Evolutionary conservation across 495 filamentous ascomycete species (phyloP).

Genomic region (Xylaria cubensis): DNA sequence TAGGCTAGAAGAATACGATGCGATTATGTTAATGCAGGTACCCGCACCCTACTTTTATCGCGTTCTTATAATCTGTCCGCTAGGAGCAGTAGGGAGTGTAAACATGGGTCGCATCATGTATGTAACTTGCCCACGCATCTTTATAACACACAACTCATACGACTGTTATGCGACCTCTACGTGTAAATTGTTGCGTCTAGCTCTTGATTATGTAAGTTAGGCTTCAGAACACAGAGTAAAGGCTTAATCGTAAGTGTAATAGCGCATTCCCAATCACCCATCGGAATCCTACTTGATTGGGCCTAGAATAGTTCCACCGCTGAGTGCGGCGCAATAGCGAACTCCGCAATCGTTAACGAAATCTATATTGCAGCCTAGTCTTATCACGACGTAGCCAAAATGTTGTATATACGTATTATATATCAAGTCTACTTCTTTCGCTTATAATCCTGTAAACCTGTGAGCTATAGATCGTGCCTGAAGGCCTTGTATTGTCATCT

Average conservation of each 20-base stretch:
- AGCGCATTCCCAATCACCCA: neutral
- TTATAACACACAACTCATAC: neutral
- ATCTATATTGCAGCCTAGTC: neutral
- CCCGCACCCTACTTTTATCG: neutral
- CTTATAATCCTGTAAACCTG: neutral
- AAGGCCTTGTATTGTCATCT: slow-evolving; percentile 16
- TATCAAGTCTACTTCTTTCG: neutral
- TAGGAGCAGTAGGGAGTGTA: neutral
- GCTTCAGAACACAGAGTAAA: neutral
- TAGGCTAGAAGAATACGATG: neutral
- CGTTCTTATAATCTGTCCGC: neutral
- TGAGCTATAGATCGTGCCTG: neutral
- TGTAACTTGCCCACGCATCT: neutral
- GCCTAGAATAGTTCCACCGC: neutral
- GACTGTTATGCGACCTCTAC: neutral
- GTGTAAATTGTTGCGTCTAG: neutral
- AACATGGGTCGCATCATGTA: neutral
- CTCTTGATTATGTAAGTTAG: neutral
- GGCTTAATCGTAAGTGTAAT: neutral
- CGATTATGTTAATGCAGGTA: neutral
- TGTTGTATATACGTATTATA: neutral
- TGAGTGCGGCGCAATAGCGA: neutral
- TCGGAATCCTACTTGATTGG: neutral
- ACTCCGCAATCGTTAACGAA: neutral
- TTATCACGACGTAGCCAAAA: neutral